A percentile compares a stretch with the other conserved stretches of the same genome.
These are phyloP conservation scores for Beta macrorhiza DNA, from an alignment of 179 eudicot genomes.

Conservation along the genomic window DNA sequence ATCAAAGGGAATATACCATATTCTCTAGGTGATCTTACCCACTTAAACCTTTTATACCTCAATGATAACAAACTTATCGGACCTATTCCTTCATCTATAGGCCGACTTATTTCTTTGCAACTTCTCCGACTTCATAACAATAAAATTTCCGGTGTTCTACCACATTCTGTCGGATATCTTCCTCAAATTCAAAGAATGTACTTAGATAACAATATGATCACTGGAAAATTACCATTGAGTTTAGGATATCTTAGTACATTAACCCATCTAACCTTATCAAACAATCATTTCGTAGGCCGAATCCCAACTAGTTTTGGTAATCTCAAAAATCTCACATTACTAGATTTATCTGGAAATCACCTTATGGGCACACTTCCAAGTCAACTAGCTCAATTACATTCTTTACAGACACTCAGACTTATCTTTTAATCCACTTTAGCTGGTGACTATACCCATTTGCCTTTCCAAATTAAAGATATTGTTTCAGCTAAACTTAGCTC, in stretches of 20 bases:
- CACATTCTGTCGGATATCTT: slow-evolving; percentile 55
- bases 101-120: slow-evolving; percentile 45
- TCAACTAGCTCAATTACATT: slow-evolving; percentile 38
- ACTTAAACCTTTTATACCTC: slow-evolving; percentile 39
- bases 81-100: slow-evolving; percentile 50
- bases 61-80: slow-evolving; percentile 50
- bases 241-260: slow-evolving; percentile 54
- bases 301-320: slow-evolving; percentile 63
- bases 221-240: slow-evolving; percentile 58
- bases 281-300: slow-evolving; percentile 52
- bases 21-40: slow-evolving; percentile 51
- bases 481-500: slow-evolving; percentile 42
- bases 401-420: slow-evolving; percentile 45
- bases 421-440: slow-evolving; percentile 58
- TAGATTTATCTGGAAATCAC: slow-evolving; percentile 58
- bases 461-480: slow-evolving; percentile 31
- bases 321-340: slow-evolving; percentile 41
- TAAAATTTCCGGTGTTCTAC: slow-evolving; percentile 50
- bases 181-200: slow-evolving; percentile 45
- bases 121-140: slow-evolving; percentile 45
- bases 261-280: slow-evolving; percentile 46
- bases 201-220: slow-evolving; percentile 55
- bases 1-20: slow-evolving; percentile 51
- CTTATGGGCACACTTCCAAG: slow-evolving; percentile 39
- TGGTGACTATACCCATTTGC: slow-evolving; percentile 49